phyloP scores from a whole-genome alignment of 2,329 filamentous ascomycete species.

The Ophiostoma sp. region DNA sequence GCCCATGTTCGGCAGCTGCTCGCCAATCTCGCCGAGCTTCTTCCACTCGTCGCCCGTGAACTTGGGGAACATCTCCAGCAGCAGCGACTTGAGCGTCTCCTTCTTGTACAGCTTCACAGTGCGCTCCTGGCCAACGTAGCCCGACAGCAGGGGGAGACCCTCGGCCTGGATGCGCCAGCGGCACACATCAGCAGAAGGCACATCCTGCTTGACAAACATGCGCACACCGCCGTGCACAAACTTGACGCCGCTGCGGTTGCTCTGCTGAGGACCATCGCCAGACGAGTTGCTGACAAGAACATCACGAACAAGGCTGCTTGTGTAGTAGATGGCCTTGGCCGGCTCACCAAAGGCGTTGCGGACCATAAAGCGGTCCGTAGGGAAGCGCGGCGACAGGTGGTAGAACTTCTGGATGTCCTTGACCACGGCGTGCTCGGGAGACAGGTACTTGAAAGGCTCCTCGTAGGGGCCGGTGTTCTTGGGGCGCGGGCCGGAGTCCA shows the following conservation, averaged over 20 bases:
- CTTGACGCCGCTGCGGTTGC: slow-evolving; percentile 56
- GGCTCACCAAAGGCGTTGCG: slow-evolving; percentile 85
- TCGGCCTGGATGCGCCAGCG: slow-evolving; percentile 95
- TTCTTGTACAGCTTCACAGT: slow-evolving; percentile 70
- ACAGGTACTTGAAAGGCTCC: slow-evolving; percentile 91
- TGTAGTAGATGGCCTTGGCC: slow-evolving; percentile 95
- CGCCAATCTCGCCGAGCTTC: slow-evolving; percentile 79
- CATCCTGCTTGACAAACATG: slow-evolving; percentile 98
- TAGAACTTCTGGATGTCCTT: slow-evolving; percentile 78
- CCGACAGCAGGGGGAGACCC: slow-evolving; percentile 83
- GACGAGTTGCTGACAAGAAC: slow-evolving; percentile 86
- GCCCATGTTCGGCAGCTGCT: slow-evolving; percentile 68
- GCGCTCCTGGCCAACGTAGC: slow-evolving; percentile 76
- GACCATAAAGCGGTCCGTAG: slow-evolving; percentile 88
- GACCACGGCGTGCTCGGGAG: slow-evolving; percentile 69
- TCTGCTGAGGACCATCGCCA: slow-evolving; percentile 47
- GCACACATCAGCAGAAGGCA: slow-evolving; percentile 78
- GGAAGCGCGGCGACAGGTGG: slow-evolving; percentile 75
- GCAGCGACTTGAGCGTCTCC: slow-evolving; percentile 72
- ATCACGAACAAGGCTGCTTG: slow-evolving; percentile 73
- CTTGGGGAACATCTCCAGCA: slow-evolving; percentile 96
- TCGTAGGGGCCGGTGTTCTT: slow-evolving; percentile 56
- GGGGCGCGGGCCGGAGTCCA: slow-evolving; percentile 34
- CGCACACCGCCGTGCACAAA: slow-evolving; percentile 96
- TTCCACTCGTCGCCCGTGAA: slow-evolving; percentile 69